Evolutionary conservation across 2,329 filamentous ascomycete species (phyloP), one percentile per base, ranked within the genome.

Genomic region (Dothideomycetidae sp.): DNA sequence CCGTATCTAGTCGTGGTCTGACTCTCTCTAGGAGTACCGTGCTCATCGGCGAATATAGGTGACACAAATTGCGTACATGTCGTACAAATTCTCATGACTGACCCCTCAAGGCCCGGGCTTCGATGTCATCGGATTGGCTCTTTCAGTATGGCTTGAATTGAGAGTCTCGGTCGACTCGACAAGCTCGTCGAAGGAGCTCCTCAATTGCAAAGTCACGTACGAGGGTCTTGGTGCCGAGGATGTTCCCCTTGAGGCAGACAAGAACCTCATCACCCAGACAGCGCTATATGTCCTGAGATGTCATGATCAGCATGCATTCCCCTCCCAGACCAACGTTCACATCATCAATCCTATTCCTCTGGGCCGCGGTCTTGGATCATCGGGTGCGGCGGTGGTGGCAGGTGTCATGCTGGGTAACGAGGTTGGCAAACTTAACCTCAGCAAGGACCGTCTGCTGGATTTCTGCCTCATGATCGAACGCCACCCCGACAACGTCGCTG

Each of bases 391-490:
- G 5, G 88, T 96, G 12, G 90, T 96, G 5, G 90, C 85, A 1
- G 90, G 90, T 46, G 88, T 94, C n/a, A 74, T 85, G 58, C 68
- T 98, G 31, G 90, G 79, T 29, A 93, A 90, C 62, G 79, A 92
- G 57, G 81, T 90, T 32, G 88, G 86, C 26, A 71, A 78, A 19
- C 68, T 98, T 43, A 68, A 78, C 31, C 64, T 98, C 45, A 75
- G 73, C 41, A 78, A 82, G 51, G 80, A 83, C 46, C 71, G 90
- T 28, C 72, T 98, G 55, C 78, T 98, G 50, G 90, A 98, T 61
- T 98, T 85, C 58, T 93, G 84, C 55, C 67, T 98, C 48, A 98
- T 98, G 90, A 93, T 94, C 59, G 56, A 93, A 61, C 75, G 84
- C 46, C 85, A 93, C 58, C 85, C 85, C 9, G 85, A 93, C 62